Percentiles rank a stretch among this genome's conserved stretches.
These are phyloP conservation scores for Dacryopinax primogenitus DNA, from an alignment of 768 basidiomycete genomes.

Conservation along the genomic window DNA sequence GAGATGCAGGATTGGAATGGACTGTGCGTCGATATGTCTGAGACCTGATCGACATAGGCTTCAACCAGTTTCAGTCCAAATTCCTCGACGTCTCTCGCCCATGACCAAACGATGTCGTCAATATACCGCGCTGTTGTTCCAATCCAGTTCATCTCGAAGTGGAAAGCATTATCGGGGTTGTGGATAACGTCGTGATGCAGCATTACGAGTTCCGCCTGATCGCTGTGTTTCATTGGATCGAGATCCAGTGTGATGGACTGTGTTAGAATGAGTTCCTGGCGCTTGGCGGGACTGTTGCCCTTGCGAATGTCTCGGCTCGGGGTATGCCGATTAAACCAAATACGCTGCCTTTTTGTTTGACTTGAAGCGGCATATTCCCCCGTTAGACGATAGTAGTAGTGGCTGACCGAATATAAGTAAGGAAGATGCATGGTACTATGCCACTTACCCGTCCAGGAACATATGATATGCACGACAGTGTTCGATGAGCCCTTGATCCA, in stretches of 20 bases:
- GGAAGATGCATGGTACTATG: not conserved
- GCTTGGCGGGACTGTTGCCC: constrained; percentile 22
- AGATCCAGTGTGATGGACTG: constrained; percentile 87
- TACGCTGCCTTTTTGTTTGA: not conserved
- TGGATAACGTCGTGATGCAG: constrained; percentile 92
- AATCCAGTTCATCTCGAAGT: constrained; percentile 96
- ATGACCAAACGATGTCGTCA: constrained; percentile 71
- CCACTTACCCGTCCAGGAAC: constrained; percentile 71
- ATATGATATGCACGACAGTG: constrained; percentile 67
- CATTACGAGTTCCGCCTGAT: constrained; percentile 76
- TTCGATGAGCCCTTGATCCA: constrained; percentile 73
- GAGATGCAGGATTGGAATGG: constrained; percentile 87
- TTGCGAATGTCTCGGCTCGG: not conserved
- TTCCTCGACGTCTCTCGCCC: constrained; percentile 70
- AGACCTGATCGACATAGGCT: constrained; percentile 82
- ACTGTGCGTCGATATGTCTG: constrained; percentile 70
- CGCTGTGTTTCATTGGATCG: constrained; percentile 49
- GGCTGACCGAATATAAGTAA: constrained; percentile 32
- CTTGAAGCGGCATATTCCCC: constrained; percentile 60
- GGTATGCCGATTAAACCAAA: not conserved
- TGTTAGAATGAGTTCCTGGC: constrained; percentile 57
- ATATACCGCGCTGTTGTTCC: constrained; percentile 84
- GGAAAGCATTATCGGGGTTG: constrained; percentile 87
- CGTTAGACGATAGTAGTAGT: constrained; percentile 78
- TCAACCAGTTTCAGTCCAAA: constrained; percentile 89